Conservation (phyloP, 441 rosid species). For the Brassica balearica region DNA sequence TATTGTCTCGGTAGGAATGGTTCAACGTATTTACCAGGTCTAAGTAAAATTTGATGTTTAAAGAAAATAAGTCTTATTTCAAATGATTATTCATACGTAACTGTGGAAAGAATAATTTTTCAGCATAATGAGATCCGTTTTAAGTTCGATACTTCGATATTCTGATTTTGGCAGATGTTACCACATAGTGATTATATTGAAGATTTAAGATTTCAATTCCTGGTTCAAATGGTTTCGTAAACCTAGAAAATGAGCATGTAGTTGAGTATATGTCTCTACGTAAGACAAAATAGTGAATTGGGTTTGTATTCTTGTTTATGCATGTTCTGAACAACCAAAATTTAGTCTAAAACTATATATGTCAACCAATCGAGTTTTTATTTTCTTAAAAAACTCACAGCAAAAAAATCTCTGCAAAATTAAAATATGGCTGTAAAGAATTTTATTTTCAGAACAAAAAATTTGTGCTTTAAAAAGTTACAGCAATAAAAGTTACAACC, state of each 20-base stretch:
- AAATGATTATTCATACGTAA: not conserved
- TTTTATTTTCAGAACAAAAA: too few relatives aligned
- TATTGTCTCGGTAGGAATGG: conserved; percentile 1
- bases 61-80: not conserved
- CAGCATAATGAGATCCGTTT: not conserved
- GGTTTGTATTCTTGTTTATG: not conserved
- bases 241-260: not conserved
- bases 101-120: not conserved
- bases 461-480: too few relatives aligned
- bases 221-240: conserved; percentile 1
- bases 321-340: too few relatives aligned
- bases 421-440: too few relatives aligned
- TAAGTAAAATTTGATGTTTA: not conserved
- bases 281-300: not conserved
- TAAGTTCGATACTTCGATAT: not conserved
- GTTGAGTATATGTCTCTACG: not conserved
- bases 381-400: too few relatives aligned
- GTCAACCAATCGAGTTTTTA: too few relatives aligned
- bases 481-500: too few relatives aligned
- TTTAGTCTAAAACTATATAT: too few relatives aligned
- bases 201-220: not conserved
- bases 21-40: conserved; percentile 4
- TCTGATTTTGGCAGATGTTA: not conserved
- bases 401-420: too few relatives aligned
- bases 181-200: not conserved